These are phyloP conservation scores for Fusarium metavorans DNA, from an alignment of 2,329 filamentous ascomycete genomes.

Conservation along the genomic window DNA sequence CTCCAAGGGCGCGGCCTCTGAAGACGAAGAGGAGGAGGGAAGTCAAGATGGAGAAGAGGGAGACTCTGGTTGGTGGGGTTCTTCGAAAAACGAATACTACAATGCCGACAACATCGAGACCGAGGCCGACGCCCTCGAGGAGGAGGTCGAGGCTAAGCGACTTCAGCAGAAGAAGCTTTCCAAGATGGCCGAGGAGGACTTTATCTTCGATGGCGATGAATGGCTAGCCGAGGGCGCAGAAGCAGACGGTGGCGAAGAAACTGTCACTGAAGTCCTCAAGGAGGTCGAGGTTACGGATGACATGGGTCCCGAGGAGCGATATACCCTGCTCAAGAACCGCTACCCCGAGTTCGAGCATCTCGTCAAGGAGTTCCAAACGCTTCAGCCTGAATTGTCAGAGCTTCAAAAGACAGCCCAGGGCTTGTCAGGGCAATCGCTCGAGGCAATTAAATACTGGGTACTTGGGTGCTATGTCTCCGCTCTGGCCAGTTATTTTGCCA, in stretches of 20 bases:
- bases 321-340: conserved; percentile 79
- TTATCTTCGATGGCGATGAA: conserved; percentile 90
- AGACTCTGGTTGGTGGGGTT: conserved; percentile 83
- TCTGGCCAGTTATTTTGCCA: conserved; percentile 92
- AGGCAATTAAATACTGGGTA: conserved; percentile 80
- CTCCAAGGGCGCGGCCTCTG: conserved; percentile 49
- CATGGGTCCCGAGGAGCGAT: conserved; percentile 79
- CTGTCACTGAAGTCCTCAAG: conserved; percentile 88
- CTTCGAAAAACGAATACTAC: conserved; percentile 91
- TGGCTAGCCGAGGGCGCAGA: conserved; percentile 75
- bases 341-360: conserved; percentile 95
- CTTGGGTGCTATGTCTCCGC: conserved; percentile 88
- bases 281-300: conserved; percentile 84
- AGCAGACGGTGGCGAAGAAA: conserved; percentile 64
- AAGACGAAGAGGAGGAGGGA: conserved; percentile 73
- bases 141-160: conserved; percentile 89
- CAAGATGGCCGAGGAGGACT: conserved; percentile 91
- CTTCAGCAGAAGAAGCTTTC: conserved; percentile 92
- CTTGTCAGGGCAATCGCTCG: conserved; percentile 64
- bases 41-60: conserved; percentile 63
- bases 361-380: conserved; percentile 80
- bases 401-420: conserved; percentile 69
- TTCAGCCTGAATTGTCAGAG: conserved; percentile 74
- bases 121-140: conserved; percentile 80
- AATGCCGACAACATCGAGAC: conserved; percentile 81